Evolutionary conservation across 73 alveolate genomes (phyloP), one percentile per base, ranked within the genome.

Genomic region (Tetrahymena malaccensis): DNA sequence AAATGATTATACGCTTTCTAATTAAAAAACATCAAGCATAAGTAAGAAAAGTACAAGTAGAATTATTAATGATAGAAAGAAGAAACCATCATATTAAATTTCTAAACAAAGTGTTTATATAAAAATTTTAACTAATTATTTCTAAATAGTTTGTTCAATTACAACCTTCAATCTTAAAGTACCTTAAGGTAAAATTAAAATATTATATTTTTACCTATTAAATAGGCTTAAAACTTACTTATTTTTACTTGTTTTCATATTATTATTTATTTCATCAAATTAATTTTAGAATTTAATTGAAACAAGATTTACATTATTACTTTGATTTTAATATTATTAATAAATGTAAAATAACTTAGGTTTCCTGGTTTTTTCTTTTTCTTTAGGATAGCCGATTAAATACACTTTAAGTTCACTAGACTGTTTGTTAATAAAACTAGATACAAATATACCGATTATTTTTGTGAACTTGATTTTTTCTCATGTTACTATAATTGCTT

Each of bases 51-150:
- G 35, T 21, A 9, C 6, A 56, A 22, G 15, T 7, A 94, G 85
- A 25, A 25, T 22, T 6, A 9, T 7, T 38, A 5, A 40, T 16
- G 40, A 56, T 56, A 22, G 25, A 22, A 56, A 56, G 85, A 56
- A 56, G 15, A 56, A 7, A 13, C 15, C 25, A 0, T 56, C 6
- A 56, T 34, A 34, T n/a, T 25, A 85, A 17, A 22, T 43, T 17
- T 58, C 94, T 4, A 40, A 40, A 15, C 44, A 40, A 27, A 84
- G 94, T 33, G 85, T 94, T 43, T 43, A 43, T 43, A 94, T 94
- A 35, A 94, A 94, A 94, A 34, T 56, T 33, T 70, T 94, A 43
- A 57, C 94, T 19, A 94, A 35, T 57, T 94, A 94, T 58, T 17
- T 94, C 10, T 35, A 57, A 94, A 94, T 94, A 58, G 33, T 94